Conservation (phyloP, 2,329 filamentous ascomycete species). For the Aureobasidium musti region DNA sequence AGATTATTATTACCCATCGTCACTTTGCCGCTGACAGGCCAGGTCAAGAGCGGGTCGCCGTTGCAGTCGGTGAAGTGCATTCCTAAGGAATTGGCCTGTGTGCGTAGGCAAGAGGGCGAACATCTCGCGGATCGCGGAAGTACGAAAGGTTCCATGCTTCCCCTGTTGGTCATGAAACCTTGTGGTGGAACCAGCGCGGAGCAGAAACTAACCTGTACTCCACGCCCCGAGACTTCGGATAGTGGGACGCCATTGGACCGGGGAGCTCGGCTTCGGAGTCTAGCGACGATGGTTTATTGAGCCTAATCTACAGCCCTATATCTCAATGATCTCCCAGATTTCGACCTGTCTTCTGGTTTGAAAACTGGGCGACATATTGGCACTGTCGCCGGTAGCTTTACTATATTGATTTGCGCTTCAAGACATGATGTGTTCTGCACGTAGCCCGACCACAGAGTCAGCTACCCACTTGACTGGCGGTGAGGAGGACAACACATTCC, state of each 20-base stretch:
- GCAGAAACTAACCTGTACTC: constrained; percentile 23
- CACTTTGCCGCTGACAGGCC: constrained; percentile 19
- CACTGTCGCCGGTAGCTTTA: not conserved
- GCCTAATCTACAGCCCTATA: constrained; percentile 29
- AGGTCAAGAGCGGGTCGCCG: constrained; percentile 25
- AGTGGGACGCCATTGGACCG: constrained; percentile 21
- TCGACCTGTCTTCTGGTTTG: constrained; percentile 4
- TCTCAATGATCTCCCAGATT: constrained; percentile 24
- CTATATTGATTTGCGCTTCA: constrained; percentile 20
- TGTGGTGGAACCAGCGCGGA: constrained; percentile 28
- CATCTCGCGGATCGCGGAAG: constrained; percentile 27
- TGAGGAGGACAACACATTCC: constrained; percentile 23
- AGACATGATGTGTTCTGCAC: constrained; percentile 19
- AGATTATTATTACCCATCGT: constrained; percentile 19
- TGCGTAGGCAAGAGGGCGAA: constrained; percentile 16
- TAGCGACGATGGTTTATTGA: constrained; percentile 17
- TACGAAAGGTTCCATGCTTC: constrained; percentile 28
- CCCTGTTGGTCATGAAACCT: constrained; percentile 29
- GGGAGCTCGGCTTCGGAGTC: constrained; percentile 12
- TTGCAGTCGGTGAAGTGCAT: constrained; percentile 29
- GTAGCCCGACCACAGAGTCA: constrained; percentile 8
- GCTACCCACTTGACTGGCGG: constrained; percentile 21
- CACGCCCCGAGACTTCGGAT: constrained; percentile 17
- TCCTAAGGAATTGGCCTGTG: constrained; percentile 26
- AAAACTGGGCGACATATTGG: constrained; percentile 26